Conservation (phyloP, 371 early-diverging fungal species). For the Lichtheimia ramosa region DNA sequence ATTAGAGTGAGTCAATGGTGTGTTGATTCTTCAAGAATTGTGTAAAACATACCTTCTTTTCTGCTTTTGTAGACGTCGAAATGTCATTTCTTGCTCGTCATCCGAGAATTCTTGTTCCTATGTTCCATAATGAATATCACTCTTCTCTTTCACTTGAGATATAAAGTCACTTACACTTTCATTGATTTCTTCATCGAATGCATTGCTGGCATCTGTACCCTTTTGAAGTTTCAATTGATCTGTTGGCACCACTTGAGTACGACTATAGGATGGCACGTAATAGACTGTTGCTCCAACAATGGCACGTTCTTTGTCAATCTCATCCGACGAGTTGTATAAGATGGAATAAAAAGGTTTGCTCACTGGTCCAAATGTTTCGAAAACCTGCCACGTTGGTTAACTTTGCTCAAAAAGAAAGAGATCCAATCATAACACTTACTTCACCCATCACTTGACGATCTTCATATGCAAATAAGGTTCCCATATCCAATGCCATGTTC, state of each 20-base stretch:
- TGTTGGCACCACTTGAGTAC: conserved; percentile 68
- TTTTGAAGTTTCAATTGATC: conserved; percentile 64
- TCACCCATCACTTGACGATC: conserved; percentile 75
- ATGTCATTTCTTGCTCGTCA: conserved; percentile 77
- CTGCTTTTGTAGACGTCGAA: conserved; percentile 44
- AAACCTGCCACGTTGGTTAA: conserved; percentile 47
- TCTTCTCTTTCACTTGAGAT: not conserved
- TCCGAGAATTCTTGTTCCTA: conserved; percentile 87
- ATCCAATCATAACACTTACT: conserved; percentile 25
- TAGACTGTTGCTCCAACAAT: conserved; percentile 61
- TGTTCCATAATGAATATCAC: not conserved
- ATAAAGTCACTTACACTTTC: conserved; percentile 4
- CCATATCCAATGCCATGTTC: conserved; percentile 75
- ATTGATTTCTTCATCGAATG: conserved; percentile 87
- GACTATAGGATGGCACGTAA: conserved; percentile 50
- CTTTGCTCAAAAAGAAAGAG: not conserved
- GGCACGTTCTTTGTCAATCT: conserved; percentile 51
- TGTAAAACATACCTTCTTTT: conserved; percentile 4
- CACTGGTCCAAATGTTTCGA: conserved; percentile 95
- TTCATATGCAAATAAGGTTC: conserved; percentile 69
- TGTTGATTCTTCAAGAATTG: no score
- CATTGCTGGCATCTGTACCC: conserved; percentile 92
- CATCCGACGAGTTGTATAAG: conserved; percentile 64
- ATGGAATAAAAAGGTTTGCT: conserved; percentile 81
- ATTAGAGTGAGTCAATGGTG: no score